phyloP scores from a whole-genome alignment of 192 early-diverging fungal species.

The Dissophora ornata region DNA sequence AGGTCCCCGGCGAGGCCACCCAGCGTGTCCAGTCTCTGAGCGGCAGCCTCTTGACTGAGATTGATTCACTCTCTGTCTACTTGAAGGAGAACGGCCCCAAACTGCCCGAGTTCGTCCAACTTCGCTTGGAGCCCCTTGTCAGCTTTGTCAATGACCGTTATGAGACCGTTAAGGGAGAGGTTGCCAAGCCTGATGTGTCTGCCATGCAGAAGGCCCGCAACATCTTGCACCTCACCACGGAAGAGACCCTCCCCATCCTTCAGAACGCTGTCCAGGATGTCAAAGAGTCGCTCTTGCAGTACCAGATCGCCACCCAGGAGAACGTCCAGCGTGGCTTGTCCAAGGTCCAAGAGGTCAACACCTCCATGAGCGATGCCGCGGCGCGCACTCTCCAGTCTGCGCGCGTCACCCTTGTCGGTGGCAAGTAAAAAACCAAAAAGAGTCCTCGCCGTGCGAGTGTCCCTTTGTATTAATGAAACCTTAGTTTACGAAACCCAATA shows the following conservation, averaged over 20 bases:
- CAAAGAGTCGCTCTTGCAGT: conserved; percentile 52
- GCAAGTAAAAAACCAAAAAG: conserved; percentile 35
- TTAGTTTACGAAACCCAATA: too few relatives aligned
- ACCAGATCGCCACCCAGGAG: conserved; percentile 50
- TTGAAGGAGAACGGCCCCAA: conserved; percentile 58
- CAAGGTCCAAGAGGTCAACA: conserved; percentile 54
- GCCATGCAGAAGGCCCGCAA: conserved; percentile 67
- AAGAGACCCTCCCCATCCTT: conserved; percentile 62
- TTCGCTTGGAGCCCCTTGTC: conserved; percentile 57
- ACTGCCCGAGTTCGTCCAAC: conserved; percentile 60
- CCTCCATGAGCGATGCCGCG: conserved; percentile 40
- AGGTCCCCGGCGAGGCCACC: conserved; percentile 40
- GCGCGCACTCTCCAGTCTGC: conserved; percentile 38
- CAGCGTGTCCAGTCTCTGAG: conserved; percentile 40
- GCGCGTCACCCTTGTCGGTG: conserved; percentile 36
- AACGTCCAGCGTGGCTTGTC: conserved; percentile 36
- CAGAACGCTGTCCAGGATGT: conserved; percentile 58
- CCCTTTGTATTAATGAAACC: too few relatives aligned
- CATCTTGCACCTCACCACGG: conserved; percentile 62
- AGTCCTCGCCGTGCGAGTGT: neutral
- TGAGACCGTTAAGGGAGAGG: conserved; percentile 58
- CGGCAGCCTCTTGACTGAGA: conserved; percentile 38
- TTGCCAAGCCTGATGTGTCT: conserved; percentile 56
- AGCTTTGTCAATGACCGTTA: conserved; percentile 64
- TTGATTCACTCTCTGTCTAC: conserved; percentile 58